Conservation (phyloP, 192 early-diverging fungal genomes). For the Dispira simplex region DNA sequence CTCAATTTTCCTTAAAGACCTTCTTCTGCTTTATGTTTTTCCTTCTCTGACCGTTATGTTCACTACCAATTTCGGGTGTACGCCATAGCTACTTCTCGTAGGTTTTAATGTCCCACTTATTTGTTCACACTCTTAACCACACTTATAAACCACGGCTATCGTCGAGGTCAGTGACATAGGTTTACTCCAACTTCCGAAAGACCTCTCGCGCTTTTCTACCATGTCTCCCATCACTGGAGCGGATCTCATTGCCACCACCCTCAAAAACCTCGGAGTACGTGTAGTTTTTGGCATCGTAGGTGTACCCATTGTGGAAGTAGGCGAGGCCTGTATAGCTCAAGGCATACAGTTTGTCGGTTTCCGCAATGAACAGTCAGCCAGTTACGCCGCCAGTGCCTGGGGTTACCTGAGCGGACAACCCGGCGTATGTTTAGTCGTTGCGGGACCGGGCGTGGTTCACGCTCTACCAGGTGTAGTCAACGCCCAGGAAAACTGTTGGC, state of each 20-base stretch:
- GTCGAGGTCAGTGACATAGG: too few species aligned
- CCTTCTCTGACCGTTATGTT: too few species aligned
- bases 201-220: background rate
- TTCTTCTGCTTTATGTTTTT: too few species aligned
- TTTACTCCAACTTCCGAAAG: too few species aligned
- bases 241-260: slow-evolving; percentile 33
- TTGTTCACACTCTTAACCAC: too few species aligned
- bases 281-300: slow-evolving; percentile 66
- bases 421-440: slow-evolving; percentile 50
- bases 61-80: too few species aligned
- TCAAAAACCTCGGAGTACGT: slow-evolving; percentile 39
- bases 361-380: slow-evolving; percentile 61
- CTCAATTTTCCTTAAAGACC: too few species aligned
- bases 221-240: slow-evolving; percentile 22
- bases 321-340: slow-evolving; percentile 48
- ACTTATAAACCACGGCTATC: too few species aligned
- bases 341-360: slow-evolving; percentile 56
- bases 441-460: slow-evolving; percentile 58
- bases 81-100: too few species aligned
- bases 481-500: slow-evolving; percentile 55
- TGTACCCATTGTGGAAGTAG: slow-evolving; percentile 58
- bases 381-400: slow-evolving; percentile 49
- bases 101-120: too few species aligned
- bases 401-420: slow-evolving; percentile 43
- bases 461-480: slow-evolving; percentile 51